These are phyloP conservation scores for Backusella luteola DNA, from an alignment of 192 early-diverging fungal genomes.

Conservation along the genomic window DNA sequence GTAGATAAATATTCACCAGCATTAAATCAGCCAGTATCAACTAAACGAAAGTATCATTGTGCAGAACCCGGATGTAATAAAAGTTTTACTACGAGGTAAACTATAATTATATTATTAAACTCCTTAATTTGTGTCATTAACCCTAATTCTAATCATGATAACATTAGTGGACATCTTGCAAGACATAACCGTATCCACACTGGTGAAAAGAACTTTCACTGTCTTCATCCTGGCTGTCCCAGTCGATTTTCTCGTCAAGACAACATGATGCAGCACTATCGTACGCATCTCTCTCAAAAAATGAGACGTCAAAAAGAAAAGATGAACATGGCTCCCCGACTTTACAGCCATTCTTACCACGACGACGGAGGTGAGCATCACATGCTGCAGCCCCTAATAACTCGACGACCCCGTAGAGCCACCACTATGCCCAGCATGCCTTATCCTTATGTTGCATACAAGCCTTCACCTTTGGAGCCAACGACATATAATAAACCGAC, in stretches of 20 bases:
- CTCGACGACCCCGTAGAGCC: constrained; percentile 12
- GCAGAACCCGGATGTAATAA: constrained; percentile 61
- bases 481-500: not conserved
- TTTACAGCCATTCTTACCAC: constrained; percentile 15
- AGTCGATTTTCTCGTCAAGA: constrained; percentile 80
- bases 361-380: constrained; percentile 12
- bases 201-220: constrained; percentile 76
- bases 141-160: not conserved
- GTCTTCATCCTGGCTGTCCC: constrained; percentile 64
- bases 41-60: constrained; percentile 67
- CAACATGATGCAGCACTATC: constrained; percentile 88
- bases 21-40: constrained; percentile 4
- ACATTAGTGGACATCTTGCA: constrained; percentile 71
- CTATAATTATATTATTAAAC: not conserved
- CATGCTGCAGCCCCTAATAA: constrained; percentile 13
- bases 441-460: constrained; percentile 14
- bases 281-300: constrained; percentile 71
- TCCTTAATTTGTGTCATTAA: constrained; percentile 9
- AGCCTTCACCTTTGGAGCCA: not conserved
- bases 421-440: constrained; percentile 17
- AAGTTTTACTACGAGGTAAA: constrained; percentile 74
- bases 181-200: constrained; percentile 82
- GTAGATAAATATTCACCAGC: not conserved
- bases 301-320: constrained; percentile 47
- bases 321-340: constrained; percentile 5